Conservation (phyloP, 768 basidiomycete species). For the Lentinula aciculospora region DNA sequence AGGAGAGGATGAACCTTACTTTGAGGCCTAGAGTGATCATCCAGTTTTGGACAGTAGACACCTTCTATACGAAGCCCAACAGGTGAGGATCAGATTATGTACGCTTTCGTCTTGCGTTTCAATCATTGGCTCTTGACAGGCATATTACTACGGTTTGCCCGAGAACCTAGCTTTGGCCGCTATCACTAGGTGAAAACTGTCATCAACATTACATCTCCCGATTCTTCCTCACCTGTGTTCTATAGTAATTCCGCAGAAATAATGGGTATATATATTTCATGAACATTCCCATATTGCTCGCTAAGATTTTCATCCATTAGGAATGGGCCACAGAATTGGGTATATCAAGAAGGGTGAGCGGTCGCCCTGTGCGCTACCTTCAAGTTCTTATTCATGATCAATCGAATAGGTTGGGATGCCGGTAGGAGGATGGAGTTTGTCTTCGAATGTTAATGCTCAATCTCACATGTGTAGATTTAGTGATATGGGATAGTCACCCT, state of each 20-base stretch:
- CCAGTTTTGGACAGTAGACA: slow-evolving; percentile 44
- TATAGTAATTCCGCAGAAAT: slow-evolving; percentile 48
- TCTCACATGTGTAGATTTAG: slow-evolving; percentile 45
- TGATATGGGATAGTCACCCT: slow-evolving; percentile 84
- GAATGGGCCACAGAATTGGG: slow-evolving; percentile 57
- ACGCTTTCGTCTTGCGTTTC: background rate
- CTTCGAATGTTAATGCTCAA: background rate
- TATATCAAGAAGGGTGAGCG: slow-evolving; percentile 48
- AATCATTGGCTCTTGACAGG: slow-evolving; percentile 19
- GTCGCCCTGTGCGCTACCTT: no score
- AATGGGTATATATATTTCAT: slow-evolving; percentile 16
- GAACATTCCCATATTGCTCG: slow-evolving; percentile 34
- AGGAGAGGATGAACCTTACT: background rate
- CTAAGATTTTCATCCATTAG: slow-evolving; percentile 54
- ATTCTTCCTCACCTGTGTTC: background rate
- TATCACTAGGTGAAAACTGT: slow-evolving; percentile 44
- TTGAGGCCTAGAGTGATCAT: slow-evolving; percentile 32
- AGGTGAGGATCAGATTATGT: slow-evolving; percentile 18
- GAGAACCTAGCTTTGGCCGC: slow-evolving; percentile 47
- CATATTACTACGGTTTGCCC: slow-evolving; percentile 54
- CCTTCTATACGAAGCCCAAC: slow-evolving; percentile 57
- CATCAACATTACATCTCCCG: background rate
- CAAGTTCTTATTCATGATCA: background rate
- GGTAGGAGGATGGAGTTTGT: slow-evolving; percentile 29
- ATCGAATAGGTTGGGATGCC: slow-evolving; percentile 64